Conservation (phyloP, 108 stramenopile genomes). For the Epipyxis sp. region DNA sequence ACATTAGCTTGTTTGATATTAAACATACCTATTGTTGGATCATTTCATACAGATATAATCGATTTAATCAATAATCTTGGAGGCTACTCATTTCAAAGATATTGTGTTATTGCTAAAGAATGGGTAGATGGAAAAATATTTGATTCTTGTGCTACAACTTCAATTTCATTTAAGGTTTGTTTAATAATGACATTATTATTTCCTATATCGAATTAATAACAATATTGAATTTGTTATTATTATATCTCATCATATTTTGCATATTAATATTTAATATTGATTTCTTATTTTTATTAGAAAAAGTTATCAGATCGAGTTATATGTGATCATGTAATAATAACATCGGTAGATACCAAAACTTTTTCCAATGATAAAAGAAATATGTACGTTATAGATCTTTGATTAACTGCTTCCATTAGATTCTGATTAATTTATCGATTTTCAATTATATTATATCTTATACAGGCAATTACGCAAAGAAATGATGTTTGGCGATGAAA, state of each 20-base stretch:
- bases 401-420: too few species aligned
- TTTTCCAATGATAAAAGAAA: too few species aligned
- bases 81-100: conserved; percentile 1
- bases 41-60: conserved; percentile 47
- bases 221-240: too few species aligned
- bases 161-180: conserved; percentile 33
- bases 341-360: not conserved
- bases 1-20: conserved; percentile 32
- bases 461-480: conserved; percentile 31
- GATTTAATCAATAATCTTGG: conserved; percentile 25
- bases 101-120: conserved; percentile 33
- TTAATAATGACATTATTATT: too few species aligned
- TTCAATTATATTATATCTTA: too few species aligned
- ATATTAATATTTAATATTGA: not conserved
- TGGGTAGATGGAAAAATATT: conserved; percentile 32
- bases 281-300: too few species aligned
- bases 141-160: conserved; percentile 47
- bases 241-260: not conserved
- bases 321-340: not conserved
- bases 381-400: too few species aligned
- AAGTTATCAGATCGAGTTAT: too few species aligned
- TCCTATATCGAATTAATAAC: too few species aligned
- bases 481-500: conserved; percentile 48
- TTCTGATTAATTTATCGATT: too few species aligned
- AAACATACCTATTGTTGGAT: conserved; percentile 40